Percentiles rank a stretch among this genome's conserved stretches.
These are phyloP conservation scores for Pythium biforme DNA, from an alignment of 352 stramenopile species.

Conservation along the genomic window DNA sequence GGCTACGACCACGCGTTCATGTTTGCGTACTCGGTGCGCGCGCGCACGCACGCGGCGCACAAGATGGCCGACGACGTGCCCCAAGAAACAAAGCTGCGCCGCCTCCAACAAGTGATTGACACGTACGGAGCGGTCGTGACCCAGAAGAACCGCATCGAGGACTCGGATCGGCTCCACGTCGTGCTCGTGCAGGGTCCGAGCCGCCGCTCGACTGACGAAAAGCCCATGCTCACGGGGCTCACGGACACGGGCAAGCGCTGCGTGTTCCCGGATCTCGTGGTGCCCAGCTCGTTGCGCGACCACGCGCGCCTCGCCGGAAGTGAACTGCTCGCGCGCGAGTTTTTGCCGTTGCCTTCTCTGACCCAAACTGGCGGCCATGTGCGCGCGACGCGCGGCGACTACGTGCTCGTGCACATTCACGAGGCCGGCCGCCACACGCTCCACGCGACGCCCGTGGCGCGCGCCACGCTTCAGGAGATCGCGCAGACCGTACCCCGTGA, in stretches of 20 bases:
- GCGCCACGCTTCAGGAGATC: slow-evolving; percentile 71
- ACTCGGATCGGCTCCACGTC: slow-evolving; percentile 92
- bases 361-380: slow-evolving; percentile 31
- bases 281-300: slow-evolving; percentile 50
- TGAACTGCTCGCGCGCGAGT: slow-evolving; percentile 31
- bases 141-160: slow-evolving; percentile 87
- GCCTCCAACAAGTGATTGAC: slow-evolving; percentile 96
- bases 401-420: slow-evolving; percentile 79
- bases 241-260: slow-evolving; percentile 90
- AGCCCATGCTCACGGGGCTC: slow-evolving; percentile 79
- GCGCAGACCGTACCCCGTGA: slow-evolving; percentile 44
- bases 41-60: slow-evolving; percentile 94
- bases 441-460: slow-evolving; percentile 74
- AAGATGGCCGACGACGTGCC: slow-evolving; percentile 96
- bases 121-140: slow-evolving; percentile 92
- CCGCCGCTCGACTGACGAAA: slow-evolving; percentile 70
- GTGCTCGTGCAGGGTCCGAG: slow-evolving; percentile 96
- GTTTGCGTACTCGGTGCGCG: slow-evolving; percentile 98
- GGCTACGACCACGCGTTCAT: slow-evolving; percentile 99
- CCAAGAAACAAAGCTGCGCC: slow-evolving; percentile 91
- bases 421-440: slow-evolving; percentile 83
- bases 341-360: slow-evolving; percentile 46
- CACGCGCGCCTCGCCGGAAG: slow-evolving; percentile 41
- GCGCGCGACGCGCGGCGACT: slow-evolving; percentile 64
- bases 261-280: slow-evolving; percentile 67